Evolutionary conservation across 805 yeast species (phyloP).

Genomic region (Ogataea pilisensis): DNA sequence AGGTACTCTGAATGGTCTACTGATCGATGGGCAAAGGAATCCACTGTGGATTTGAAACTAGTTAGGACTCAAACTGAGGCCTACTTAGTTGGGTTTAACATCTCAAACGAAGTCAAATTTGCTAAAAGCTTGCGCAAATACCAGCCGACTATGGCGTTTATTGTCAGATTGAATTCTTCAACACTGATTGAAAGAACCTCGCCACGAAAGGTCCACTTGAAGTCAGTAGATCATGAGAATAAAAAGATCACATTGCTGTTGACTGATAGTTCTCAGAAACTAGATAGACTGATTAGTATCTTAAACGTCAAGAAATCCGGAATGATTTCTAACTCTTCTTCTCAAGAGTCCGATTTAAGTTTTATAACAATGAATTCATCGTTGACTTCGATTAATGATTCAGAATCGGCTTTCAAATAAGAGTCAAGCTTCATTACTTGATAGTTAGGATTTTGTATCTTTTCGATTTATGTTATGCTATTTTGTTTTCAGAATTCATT

Average conservation of each 20-base stretch:
- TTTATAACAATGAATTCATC: conserved; percentile 12
- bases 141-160: conserved; percentile 8
- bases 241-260: conserved; percentile 8
- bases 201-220: conserved; percentile 18
- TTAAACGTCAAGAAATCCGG: conserved; percentile 10
- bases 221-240: conserved; percentile 5
- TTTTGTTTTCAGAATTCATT: no score
- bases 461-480: no score
- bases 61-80: conserved; percentile 11
- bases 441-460: no score
- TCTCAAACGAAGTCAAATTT: conserved; percentile 4
- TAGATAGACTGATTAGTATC: conserved; percentile 9
- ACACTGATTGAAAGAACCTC: conserved; percentile 18
- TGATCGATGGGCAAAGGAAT: conserved; percentile 24
- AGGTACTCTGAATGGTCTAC: conserved; percentile 25
- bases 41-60: conserved; percentile 14
- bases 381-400: conserved; percentile 10
- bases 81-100: conserved; percentile 15
- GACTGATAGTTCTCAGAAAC: conserved; percentile 3
- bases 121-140: not conserved
- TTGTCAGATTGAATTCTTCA: conserved; percentile 13
- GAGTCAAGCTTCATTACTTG: not conserved
- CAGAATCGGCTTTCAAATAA: conserved; percentile 4
- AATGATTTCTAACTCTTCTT: conserved; percentile 21
- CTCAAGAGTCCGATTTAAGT: conserved; percentile 22